Percentiles rank a stretch among this genome's conserved stretches.
phyloP scores from a whole-genome alignment of 2,329 filamentous ascomycete species.

The Byssochlamys sp. region DNA sequence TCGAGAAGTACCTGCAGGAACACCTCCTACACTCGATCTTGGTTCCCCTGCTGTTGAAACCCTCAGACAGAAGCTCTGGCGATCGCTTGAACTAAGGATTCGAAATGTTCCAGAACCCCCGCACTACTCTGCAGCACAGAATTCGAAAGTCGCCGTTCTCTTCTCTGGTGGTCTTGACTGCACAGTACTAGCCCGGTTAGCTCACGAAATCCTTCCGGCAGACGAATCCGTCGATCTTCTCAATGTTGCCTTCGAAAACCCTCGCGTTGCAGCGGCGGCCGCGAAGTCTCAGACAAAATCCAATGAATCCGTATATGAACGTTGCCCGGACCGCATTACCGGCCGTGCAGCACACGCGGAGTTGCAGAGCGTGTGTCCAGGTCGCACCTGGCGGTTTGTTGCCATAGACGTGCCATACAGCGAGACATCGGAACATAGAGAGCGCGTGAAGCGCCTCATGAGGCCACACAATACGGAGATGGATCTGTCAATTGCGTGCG shows the following conservation, averaged over 20 bases:
- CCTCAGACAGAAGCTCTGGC: slow-evolving; percentile 47
- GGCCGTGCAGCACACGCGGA: slow-evolving; percentile 73
- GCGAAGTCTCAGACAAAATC: slow-evolving; percentile 15
- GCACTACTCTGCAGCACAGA: slow-evolving; percentile 13
- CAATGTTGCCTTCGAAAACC: slow-evolving; percentile 96
- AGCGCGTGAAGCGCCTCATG: slow-evolving; percentile 66
- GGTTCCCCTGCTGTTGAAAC: slow-evolving; percentile 44
- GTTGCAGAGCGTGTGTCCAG: slow-evolving; percentile 58
- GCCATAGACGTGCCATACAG: slow-evolving; percentile 68
- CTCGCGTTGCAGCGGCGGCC: slow-evolving; percentile 53
- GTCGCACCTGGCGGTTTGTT: slow-evolving; percentile 71
- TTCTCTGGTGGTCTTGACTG: slow-evolving; percentile 95
- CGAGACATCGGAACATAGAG: slow-evolving; percentile 60
- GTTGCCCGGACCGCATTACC: slow-evolving; percentile 82
- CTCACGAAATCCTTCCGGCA: slow-evolving; percentile 63
- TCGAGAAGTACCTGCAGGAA: slow-evolving; percentile 21
- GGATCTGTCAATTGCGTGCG: slow-evolving; percentile 88
- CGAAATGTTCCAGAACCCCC: slow-evolving; percentile 55
- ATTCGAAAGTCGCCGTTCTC: slow-evolving; percentile 58
- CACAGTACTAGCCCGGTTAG: slow-evolving; percentile 70
- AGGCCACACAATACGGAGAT: slow-evolving; percentile 94
- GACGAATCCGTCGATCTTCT: slow-evolving; percentile 71
- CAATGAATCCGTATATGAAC: slow-evolving; percentile 52
- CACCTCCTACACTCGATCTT: slow-evolving; percentile 19
- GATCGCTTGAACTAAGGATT: slow-evolving; percentile 57